phyloP scores from a whole-genome alignment of 2,329 filamentous ascomycete genomes.

The Beauveria pseudobassiana region DNA sequence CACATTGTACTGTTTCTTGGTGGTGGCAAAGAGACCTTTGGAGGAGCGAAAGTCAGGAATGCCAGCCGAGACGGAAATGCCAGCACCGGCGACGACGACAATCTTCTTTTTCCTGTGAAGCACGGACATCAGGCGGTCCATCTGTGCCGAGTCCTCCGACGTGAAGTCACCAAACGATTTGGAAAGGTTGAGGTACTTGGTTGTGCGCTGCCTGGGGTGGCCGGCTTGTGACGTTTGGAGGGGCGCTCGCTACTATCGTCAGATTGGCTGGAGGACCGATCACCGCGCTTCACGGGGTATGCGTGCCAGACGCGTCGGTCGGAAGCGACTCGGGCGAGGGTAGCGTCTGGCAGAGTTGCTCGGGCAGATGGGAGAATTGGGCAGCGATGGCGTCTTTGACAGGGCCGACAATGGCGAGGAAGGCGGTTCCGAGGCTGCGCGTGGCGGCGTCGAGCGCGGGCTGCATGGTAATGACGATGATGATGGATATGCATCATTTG shows the following conservation, averaged over 20 bases:
- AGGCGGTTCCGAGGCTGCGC: slow-evolving; percentile 28
- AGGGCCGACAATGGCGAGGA: slow-evolving; percentile 50
- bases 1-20: slow-evolving; percentile 80
- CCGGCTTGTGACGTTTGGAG: slow-evolving; percentile 66
- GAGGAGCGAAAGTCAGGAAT: slow-evolving; percentile 96
- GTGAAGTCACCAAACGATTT: slow-evolving; percentile 42
- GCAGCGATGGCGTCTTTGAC: slow-evolving; percentile 45
- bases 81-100: slow-evolving; percentile 90
- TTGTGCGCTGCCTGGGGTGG: slow-evolving; percentile 57
- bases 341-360: slow-evolving; percentile 40
- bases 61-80: slow-evolving; percentile 93
- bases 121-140: slow-evolving; percentile 65
- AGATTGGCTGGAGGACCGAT: slow-evolving; percentile 20
- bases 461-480: slow-evolving; percentile 14
- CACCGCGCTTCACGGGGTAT: slow-evolving; percentile 40
- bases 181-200: slow-evolving; percentile 69
- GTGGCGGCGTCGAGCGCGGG: slow-evolving; percentile 22
- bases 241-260: slow-evolving; percentile 46
- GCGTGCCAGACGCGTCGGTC: slow-evolving; percentile 37
- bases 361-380: slow-evolving; percentile 34
- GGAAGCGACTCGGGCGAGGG: slow-evolving; percentile 36
- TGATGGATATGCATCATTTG: slow-evolving; percentile 18
- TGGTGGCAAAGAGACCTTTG: slow-evolving; percentile 77
- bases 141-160: slow-evolving; percentile 41
- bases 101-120: slow-evolving; percentile 91